Evolutionary conservation across 2,329 filamentous ascomycete species (phyloP).

Genomic region (Aspergillus sp.): DNA sequence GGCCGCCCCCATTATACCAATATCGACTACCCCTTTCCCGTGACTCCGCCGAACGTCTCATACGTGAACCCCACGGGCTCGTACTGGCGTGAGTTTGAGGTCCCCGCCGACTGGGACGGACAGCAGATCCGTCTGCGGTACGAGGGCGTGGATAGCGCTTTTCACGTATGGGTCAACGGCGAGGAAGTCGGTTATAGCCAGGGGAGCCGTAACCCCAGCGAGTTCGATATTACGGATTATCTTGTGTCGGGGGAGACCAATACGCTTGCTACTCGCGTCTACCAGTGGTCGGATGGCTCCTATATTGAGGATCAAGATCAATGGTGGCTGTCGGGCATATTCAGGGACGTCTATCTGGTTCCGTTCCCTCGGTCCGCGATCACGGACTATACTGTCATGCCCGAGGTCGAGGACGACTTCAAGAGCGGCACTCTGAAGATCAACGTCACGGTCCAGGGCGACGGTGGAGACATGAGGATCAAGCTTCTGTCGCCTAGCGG

Average conservation of each 20-base stretch:
- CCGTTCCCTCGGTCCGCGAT: slow-evolving; percentile 49
- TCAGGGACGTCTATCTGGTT: slow-evolving; percentile 64
- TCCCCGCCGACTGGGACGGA: slow-evolving; percentile 50
- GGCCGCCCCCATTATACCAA: slow-evolving; percentile 70
- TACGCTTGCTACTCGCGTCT: slow-evolving; percentile 62
- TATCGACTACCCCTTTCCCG: slow-evolving; percentile 64
- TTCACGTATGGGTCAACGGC: slow-evolving; percentile 68
- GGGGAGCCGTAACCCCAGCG: slow-evolving; percentile 65
- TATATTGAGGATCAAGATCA: slow-evolving; percentile 71
- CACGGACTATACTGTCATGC: background rate
- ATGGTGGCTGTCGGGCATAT: slow-evolving; percentile 68
- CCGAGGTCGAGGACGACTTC: slow-evolving; percentile 46
- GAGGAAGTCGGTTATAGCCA: slow-evolving; percentile 65
- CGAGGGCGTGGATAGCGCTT: slow-evolving; percentile 70
- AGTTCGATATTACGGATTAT: slow-evolving; percentile 64
- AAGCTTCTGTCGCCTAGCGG: slow-evolving; percentile 50
- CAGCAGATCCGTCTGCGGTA: slow-evolving; percentile 66
- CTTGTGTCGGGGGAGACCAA: slow-evolving; percentile 49
- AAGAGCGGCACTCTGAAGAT: slow-evolving; percentile 17
- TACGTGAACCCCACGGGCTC: slow-evolving; percentile 64
- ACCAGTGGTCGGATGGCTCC: slow-evolving; percentile 67
- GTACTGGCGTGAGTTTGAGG: slow-evolving; percentile 57
- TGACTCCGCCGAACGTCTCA: slow-evolving; percentile 62
- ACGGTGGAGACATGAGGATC: background rate
- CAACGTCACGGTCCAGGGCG: slow-evolving; percentile 36